Evolutionary conservation across 2,329 filamentous ascomycete genomes (phyloP), one percentile per base, ranked within the genome.

Genomic region (Colletotrichum sojae): DNA sequence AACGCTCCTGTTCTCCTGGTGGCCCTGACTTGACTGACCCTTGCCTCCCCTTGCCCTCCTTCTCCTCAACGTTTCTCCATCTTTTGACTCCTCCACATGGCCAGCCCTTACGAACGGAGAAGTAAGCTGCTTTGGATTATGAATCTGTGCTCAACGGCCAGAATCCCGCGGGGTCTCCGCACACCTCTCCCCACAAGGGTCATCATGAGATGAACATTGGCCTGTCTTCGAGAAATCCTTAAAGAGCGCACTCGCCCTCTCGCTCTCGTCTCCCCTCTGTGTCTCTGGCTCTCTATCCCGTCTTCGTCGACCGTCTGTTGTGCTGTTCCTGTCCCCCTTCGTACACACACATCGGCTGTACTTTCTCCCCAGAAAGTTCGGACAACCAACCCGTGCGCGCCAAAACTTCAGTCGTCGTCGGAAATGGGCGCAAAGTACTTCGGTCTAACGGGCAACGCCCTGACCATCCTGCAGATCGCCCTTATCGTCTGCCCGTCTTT

Each of bases 401-500:
- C 25, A 57, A 31, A 27, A 66, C 45, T 61, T 40, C 55, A 56
- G 62, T 53, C 62, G 62, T 53, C 62, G 25, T 52, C 15, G 62
- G 56, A 20, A 6, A 69, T 69, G 67, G 67, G 67, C 45, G 52
- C 52, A 53, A 49, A 18, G 39, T 69, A 56, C 66, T 75, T 83
- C 45, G 81, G 81, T 62, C 73, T 78, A 27, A 78, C 75, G 49
- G 82, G 82, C 77, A 73, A 77, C 48, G 69, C 76, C 58, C 73
- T 83, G 55, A 75, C 73, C 66, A 75, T 75, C 15, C 73, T 80
- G 27, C 83, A 84, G 71, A 77, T 82, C 61, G 78, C 78, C 15
- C 76, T 84, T 54, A 79, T 85, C 46, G 82, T 84, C 18, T 79
- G 77, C 6, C 83, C 83, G 5, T 75, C 82, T 13, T 82, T 83